Conservation (phyloP, 257 asterid genomes). For the Vinca minor region DNA sequence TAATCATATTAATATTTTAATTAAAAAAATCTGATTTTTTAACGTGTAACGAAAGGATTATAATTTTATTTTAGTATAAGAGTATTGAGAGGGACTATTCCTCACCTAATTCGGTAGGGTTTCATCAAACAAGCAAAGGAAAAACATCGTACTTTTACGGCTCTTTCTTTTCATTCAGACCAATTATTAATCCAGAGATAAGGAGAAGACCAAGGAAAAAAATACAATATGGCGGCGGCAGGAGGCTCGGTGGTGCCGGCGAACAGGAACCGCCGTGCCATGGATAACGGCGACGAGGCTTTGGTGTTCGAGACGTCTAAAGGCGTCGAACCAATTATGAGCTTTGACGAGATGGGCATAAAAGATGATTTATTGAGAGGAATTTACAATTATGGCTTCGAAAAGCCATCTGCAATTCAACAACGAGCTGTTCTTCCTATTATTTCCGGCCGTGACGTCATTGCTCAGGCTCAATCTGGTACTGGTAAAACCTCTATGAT, state of each 20-base stretch:
- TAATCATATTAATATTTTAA: too few species aligned
- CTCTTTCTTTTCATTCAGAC: too few species aligned
- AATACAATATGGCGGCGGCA: slow-evolving; percentile 33
- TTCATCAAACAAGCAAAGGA: too few species aligned
- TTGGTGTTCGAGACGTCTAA: slow-evolving; percentile 70
- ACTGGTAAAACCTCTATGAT: slow-evolving; percentile 94
- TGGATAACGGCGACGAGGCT: slow-evolving; percentile 46
- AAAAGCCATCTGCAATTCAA: slow-evolving; percentile 90
- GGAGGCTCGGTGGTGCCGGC: slow-evolving; percentile 30
- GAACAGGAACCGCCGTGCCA: slow-evolving; percentile 32
- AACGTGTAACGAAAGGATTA: too few species aligned
- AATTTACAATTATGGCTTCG: slow-evolving; percentile 73
- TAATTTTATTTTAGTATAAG: too few species aligned
- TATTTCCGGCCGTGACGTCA: slow-evolving; percentile 78
- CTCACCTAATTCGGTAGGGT: too few species aligned
- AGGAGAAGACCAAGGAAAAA: too few species aligned
- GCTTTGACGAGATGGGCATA: slow-evolving; percentile 85
- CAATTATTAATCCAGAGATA: too few species aligned
- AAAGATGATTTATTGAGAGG: slow-evolving; percentile 77
- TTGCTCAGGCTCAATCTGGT: slow-evolving; percentile 91
- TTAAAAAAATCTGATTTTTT: too few species aligned
- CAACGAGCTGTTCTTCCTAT: slow-evolving; percentile 83
- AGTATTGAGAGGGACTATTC: too few species aligned
- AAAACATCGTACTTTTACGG: too few species aligned
- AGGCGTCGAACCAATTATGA: slow-evolving; percentile 75